Evolutionary conservation across 2,329 filamentous ascomycete species (phyloP).

Genomic region (Pyrenophora seminiperda): DNA sequence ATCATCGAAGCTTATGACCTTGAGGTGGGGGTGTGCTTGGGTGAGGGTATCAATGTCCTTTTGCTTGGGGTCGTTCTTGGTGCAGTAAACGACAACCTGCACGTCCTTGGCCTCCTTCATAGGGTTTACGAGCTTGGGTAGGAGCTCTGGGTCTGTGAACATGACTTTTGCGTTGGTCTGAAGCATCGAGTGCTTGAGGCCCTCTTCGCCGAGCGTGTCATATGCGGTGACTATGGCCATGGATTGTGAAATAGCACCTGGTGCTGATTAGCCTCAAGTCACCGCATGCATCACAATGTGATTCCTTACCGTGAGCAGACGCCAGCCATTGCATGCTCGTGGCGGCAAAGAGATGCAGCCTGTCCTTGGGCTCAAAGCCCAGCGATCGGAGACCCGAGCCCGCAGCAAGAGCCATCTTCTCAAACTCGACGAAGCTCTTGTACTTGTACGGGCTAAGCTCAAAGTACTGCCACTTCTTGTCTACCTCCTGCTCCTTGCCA

Average conservation of each 20-base stretch:
- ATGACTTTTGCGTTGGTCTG: conserved; percentile 82
- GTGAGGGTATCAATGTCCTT: conserved; percentile 61
- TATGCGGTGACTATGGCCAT: conserved; percentile 93
- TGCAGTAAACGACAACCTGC: conserved; percentile 64
- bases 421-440: conserved; percentile 79
- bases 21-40: conserved; percentile 58
- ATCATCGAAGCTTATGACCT: conserved; percentile 61
- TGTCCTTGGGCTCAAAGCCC: conserved; percentile 69
- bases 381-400: conserved; percentile 76
- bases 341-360: conserved; percentile 81
- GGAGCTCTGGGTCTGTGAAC: conserved; percentile 82
- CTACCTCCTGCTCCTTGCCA: conserved; percentile 76
- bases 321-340: conserved; percentile 83
- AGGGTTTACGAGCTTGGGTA: conserved; percentile 59
- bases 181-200: conserved; percentile 81
- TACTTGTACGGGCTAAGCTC: conserved; percentile 80
- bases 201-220: conserved; percentile 84
- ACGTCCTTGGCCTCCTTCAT: conserved; percentile 62
- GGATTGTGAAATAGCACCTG: conserved; percentile 76
- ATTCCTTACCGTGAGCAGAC: conserved; percentile 68
- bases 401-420: conserved; percentile 69
- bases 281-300: not conserved
- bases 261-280: conserved; percentile 15
- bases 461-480: conserved; percentile 91
- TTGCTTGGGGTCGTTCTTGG: conserved; percentile 57